Percentiles rank a stretch among this genome's conserved stretches.
phyloP scores from a whole-genome alignment of 2,329 filamentous ascomycete genomes.

The Exophiala spinifera region DNA sequence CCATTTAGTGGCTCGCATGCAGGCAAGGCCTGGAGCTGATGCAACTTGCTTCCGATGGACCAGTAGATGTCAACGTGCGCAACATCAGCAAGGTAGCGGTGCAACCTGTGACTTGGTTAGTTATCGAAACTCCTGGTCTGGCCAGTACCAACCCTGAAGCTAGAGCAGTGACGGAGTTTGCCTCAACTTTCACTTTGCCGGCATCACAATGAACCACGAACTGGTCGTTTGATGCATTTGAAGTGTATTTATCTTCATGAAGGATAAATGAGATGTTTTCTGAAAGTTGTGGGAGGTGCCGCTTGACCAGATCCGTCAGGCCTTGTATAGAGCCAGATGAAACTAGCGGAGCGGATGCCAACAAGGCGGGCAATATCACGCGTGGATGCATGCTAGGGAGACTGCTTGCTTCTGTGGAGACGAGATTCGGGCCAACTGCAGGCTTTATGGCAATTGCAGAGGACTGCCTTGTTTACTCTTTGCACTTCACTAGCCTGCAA shows the following conservation, averaged over 20 bases:
- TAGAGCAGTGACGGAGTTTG: slow-evolving; percentile 2
- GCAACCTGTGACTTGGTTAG: slow-evolving; percentile 1
- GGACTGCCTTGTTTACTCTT: too few species aligned
- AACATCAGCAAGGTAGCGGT: slow-evolving; percentile 38
- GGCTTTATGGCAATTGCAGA: too few species aligned
- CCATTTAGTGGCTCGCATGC: slow-evolving; percentile 38
- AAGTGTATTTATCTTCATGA: not conserved
- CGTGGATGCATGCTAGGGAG: too few species aligned
- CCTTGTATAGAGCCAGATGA: too few species aligned
- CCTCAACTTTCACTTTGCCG: not conserved
- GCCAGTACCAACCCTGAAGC: too few species aligned
- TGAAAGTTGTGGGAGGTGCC: not conserved
- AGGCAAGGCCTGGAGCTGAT: slow-evolving; percentile 34
- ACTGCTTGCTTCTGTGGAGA: too few species aligned
- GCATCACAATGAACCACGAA: not conserved
- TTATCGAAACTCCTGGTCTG: too few species aligned
- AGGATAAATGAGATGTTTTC: slow-evolving; percentile 1
- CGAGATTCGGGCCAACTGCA: too few species aligned
- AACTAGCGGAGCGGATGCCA: too few species aligned
- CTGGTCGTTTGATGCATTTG: not conserved
- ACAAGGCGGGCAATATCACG: too few species aligned
- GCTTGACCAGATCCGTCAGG: slow-evolving; percentile 2
- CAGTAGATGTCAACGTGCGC: slow-evolving; percentile 48
- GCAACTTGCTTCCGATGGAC: slow-evolving; percentile 45
- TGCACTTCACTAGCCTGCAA: too few species aligned